Conservation (phyloP, 2,329 filamentous ascomycete genomes). For the Alternaria longipes region DNA sequence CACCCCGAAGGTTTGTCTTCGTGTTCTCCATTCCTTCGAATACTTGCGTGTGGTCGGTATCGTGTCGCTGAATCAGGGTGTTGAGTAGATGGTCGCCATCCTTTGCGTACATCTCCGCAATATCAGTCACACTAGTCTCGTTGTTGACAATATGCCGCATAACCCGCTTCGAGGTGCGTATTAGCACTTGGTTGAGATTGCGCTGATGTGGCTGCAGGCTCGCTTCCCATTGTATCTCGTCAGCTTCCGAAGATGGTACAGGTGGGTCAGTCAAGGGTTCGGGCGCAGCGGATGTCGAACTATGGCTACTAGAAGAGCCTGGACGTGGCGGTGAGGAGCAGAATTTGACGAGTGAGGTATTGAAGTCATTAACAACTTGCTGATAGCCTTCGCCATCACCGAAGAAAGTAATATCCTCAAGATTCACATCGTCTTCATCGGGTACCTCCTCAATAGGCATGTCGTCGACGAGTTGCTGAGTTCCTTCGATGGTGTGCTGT, state of each 20-base stretch:
- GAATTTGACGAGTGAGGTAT: constrained; percentile 22
- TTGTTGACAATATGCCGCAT: constrained; percentile 58
- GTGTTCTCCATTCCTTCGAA: constrained; percentile 34
- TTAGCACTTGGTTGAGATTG: constrained; percentile 50
- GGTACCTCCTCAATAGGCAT: constrained; percentile 4
- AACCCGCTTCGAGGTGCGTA: constrained; percentile 55
- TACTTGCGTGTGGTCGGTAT: constrained; percentile 46
- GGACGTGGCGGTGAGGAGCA: constrained; percentile 35
- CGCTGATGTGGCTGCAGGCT: constrained; percentile 53
- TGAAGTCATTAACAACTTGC: background rate
- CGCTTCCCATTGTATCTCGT: constrained; percentile 52
- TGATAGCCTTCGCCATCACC: constrained; percentile 9
- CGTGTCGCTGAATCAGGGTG: constrained; percentile 53
- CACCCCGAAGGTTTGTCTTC: constrained; percentile 31
- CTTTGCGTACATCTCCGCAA: constrained; percentile 56
- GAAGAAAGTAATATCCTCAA: constrained; percentile 23
- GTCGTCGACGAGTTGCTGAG: constrained; percentile 1
- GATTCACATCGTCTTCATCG: constrained; percentile 4
- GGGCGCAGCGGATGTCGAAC: constrained; percentile 36
- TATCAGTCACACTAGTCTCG: constrained; percentile 55
- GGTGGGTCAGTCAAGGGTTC: constrained; percentile 28
- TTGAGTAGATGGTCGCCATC: constrained; percentile 57
- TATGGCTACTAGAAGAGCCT: constrained; percentile 37
- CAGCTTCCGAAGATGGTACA: constrained; percentile 32
- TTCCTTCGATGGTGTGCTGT: background rate